Evolutionary conservation across 2,329 filamentous ascomycete genomes (phyloP).

Genomic region (Blastomyces silverae): DNA sequence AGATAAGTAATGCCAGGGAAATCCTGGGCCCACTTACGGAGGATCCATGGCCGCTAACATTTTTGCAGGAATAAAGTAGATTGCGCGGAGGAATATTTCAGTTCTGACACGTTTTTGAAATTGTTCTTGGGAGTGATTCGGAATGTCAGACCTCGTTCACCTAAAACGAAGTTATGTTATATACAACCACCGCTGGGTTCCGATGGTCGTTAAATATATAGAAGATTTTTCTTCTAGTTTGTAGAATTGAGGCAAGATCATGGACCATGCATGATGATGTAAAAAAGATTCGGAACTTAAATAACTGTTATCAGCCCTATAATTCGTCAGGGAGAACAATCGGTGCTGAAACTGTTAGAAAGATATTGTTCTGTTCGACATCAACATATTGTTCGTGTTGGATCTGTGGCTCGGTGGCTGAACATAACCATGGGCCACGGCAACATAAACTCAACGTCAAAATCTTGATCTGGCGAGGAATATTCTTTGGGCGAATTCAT

Average conservation of each 20-base stretch:
- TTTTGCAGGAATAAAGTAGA: not conserved
- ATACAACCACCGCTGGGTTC: not conserved
- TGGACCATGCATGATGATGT: not conserved
- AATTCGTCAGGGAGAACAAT: slow-evolving; percentile 7
- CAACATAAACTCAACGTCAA: not conserved
- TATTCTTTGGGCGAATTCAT: not conserved
- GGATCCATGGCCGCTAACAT: not conserved
- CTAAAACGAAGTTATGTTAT: not conserved
- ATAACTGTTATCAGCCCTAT: not conserved
- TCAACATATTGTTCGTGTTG: slow-evolving; percentile 5
- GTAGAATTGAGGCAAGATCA: not conserved
- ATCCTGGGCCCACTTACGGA: not conserved
- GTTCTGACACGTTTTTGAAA: not conserved
- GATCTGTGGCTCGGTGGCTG: slow-evolving; percentile 1
- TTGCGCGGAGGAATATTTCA: not conserved
- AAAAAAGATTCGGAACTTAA: not conserved
- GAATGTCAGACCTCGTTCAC: not conserved
- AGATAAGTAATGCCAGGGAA: not conserved
- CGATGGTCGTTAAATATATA: not conserved
- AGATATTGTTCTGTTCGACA: not conserved
- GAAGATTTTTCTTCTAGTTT: not conserved
- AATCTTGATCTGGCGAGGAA: no score
- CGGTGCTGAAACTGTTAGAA: not conserved
- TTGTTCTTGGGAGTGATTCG: not conserved
- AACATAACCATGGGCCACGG: not conserved